Percentiles rank a stretch among this genome's conserved stretches.
phyloP scores from a whole-genome alignment of 225 moss, liverwort and hornwort species.

The Bryum argenteum region DNA sequence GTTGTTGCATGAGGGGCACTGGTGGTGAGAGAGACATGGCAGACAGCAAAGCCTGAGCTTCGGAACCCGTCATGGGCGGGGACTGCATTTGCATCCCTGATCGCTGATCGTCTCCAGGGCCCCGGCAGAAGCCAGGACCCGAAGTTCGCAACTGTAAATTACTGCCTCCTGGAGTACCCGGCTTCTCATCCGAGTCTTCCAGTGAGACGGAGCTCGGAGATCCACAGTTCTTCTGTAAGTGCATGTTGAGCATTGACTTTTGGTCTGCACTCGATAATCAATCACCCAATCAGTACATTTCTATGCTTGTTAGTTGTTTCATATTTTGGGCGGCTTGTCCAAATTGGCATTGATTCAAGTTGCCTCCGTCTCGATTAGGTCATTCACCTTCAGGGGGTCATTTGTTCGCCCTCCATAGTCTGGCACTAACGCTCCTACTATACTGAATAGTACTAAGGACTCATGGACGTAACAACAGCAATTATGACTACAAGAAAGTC shows the following conservation, averaged over 20 bases:
- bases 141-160: constrained; percentile 65
- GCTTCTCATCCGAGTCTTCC: constrained; percentile 90
- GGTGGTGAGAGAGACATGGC: constrained; percentile 81
- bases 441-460: neutral
- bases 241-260: constrained; percentile 76
- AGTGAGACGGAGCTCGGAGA: constrained; percentile 84
- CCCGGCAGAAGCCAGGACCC: constrained; percentile 51
- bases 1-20: constrained; percentile 67
- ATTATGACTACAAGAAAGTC: neutral
- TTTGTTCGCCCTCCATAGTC: neutral
- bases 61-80: constrained; percentile 66
- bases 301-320: neutral
- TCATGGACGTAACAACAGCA: neutral
- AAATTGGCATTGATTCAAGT: neutral
- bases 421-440: neutral
- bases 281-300: neutral
- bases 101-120: constrained; percentile 53
- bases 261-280: constrained; percentile 49
- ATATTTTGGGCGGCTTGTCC: neutral
- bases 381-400: neutral
- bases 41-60: constrained; percentile 75
- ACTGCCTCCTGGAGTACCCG: constrained; percentile 59
- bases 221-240: constrained; percentile 76
- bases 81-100: constrained; percentile 67
- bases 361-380: neutral